These are phyloP conservation scores for Gossypium laxum DNA, from an alignment of 441 rosid species.

Conservation along the genomic window DNA sequence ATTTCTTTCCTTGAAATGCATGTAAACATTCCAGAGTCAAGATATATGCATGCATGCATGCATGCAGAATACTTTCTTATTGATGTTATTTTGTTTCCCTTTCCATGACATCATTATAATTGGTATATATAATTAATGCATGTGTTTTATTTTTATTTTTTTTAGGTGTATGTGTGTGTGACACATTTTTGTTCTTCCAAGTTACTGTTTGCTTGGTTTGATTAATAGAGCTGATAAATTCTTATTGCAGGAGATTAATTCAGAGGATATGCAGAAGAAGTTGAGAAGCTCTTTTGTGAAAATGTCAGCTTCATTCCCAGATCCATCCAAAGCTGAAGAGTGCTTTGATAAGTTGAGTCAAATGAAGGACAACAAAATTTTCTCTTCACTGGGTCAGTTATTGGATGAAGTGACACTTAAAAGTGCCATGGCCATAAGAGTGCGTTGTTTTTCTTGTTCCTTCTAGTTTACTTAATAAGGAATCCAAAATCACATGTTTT, in stretches of 20 bases:
- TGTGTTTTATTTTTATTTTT: not conserved
- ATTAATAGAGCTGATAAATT: slow-evolving; percentile 18
- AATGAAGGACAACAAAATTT: slow-evolving; percentile 53
- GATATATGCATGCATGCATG: not conserved
- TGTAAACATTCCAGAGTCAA: not conserved
- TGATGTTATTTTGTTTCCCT: not conserved
- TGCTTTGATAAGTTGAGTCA: slow-evolving; percentile 55
- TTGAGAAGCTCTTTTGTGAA: slow-evolving; percentile 38
- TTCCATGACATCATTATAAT: not conserved
- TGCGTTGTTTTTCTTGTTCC: slow-evolving; percentile 24
- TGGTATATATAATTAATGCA: not conserved
- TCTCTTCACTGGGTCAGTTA: slow-evolving; percentile 43
- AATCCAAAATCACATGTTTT: slow-evolving; percentile 3
- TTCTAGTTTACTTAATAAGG: slow-evolving; percentile 7
- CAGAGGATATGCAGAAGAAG: slow-evolving; percentile 43
- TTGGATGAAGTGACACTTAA: slow-evolving; percentile 38
- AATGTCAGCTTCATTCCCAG: slow-evolving; percentile 72
- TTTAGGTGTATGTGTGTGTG: not conserved
- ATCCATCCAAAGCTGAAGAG: slow-evolving; percentile 65
- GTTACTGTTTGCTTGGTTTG: slow-evolving; percentile 1
- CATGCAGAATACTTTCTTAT: not conserved
- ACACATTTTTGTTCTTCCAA: not conserved
- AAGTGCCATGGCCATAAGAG: slow-evolving; percentile 40
- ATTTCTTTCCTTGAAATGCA: not conserved
- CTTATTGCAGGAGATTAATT: slow-evolving; percentile 42